Evolutionary conservation across 345 rosid genomes (phyloP).

Genomic region (Corchorus capsularis): DNA sequence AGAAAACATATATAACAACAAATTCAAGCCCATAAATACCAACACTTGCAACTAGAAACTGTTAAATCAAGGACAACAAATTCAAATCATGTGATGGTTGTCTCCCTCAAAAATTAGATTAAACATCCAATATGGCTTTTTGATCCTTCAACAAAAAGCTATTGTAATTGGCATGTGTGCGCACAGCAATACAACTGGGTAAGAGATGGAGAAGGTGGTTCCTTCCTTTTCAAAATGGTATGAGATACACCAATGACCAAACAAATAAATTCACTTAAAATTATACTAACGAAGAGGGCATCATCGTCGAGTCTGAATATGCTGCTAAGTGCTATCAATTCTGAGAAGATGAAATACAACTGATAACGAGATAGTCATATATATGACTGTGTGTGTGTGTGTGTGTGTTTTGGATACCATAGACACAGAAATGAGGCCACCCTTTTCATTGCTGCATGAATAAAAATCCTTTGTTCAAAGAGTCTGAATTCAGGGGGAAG

Average conservation of each 20-base stretch:
- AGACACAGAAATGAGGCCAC: too few species aligned
- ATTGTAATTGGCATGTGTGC: neutral
- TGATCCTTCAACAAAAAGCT: slow-evolving; percentile 4
- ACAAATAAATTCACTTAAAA: too few species aligned
- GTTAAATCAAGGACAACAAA: neutral
- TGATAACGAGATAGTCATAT: too few species aligned
- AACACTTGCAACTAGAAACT: neutral
- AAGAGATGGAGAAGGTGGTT: neutral
- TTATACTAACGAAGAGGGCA: too few species aligned
- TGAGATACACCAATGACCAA: too few species aligned
- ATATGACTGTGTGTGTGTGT: too few species aligned
- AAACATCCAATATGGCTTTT: neutral
- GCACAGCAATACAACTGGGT: too few species aligned
- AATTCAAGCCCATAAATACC: neutral
- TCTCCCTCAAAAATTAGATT: neutral
- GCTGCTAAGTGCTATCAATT: too few species aligned
- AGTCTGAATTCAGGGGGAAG: slow-evolving; percentile 3
- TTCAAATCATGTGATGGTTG: neutral
- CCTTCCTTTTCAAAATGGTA: neutral
- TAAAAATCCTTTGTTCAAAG: neutral
- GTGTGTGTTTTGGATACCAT: too few species aligned
- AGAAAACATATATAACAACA: slow-evolving; percentile 6
- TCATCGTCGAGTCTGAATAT: too few species aligned
- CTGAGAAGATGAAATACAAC: too few species aligned
- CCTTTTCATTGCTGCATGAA: neutral